Percentiles rank a stretch among this genome's conserved stretches.
phyloP scores from a whole-genome alignment of 1,284 basidiomycete species.

The Caloboletus firmus region DNA sequence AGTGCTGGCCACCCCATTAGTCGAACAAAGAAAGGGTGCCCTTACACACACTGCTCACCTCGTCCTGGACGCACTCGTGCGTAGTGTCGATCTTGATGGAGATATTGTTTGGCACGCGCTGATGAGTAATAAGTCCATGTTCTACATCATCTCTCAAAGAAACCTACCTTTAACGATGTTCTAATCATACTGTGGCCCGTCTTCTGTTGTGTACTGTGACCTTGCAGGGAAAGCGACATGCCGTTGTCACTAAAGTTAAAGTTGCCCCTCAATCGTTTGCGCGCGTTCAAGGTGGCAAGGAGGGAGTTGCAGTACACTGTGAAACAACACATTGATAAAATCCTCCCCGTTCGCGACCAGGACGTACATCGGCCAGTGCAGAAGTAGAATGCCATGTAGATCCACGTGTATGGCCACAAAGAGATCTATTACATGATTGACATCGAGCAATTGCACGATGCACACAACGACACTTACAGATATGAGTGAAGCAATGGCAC shows the following conservation, averaged over 20 bases:
- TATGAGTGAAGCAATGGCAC: constrained; percentile 44
- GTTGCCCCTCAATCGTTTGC: constrained; percentile 34
- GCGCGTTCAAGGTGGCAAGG: constrained; percentile 49
- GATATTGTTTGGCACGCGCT: constrained; percentile 14
- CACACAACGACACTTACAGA: constrained; percentile 32
- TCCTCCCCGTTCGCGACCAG: neutral
- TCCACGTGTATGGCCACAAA: constrained; percentile 39
- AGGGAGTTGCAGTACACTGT: constrained; percentile 49
- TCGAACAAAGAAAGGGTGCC: neutral
- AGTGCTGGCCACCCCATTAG: neutral
- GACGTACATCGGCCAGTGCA: constrained; percentile 44
- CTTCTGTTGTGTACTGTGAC: constrained; percentile 4
- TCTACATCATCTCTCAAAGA: neutral
- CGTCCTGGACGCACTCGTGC: constrained; percentile 15
- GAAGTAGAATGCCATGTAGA: constrained; percentile 51
- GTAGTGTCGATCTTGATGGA: constrained; percentile 25
- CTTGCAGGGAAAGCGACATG: constrained; percentile 8
- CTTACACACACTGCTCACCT: constrained; percentile 2
- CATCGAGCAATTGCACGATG: neutral
- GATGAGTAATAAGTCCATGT: neutral
- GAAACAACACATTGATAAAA: neutral
- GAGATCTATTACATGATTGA: constrained; percentile 30
- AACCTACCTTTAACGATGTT: constrained; percentile 8
- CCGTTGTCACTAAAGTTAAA: too few species aligned
- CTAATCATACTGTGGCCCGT: neutral